phyloP scores from a whole-genome alignment of 176 grass and related monocot species.

The Pontederia crassipes region DNA sequence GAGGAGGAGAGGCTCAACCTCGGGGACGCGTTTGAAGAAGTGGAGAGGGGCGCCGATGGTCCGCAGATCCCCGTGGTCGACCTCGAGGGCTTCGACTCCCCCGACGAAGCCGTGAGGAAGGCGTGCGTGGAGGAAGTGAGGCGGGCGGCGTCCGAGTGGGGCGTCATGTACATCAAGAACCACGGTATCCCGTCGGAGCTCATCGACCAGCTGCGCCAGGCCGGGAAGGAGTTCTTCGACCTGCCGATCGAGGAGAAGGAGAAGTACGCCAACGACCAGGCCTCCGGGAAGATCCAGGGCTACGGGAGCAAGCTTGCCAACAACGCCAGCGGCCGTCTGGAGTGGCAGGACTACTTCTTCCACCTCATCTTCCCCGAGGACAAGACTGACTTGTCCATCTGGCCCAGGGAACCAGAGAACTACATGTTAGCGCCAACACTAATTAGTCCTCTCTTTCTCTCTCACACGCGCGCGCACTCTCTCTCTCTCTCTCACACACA shows the following conservation, averaged over 20 bases:
- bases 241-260: conserved; percentile 58
- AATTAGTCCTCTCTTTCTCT: not conserved
- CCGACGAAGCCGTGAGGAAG: not conserved
- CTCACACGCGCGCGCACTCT: no score
- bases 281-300: conserved; percentile 40
- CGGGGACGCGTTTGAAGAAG: conserved; percentile 62
- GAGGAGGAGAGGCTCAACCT: conserved; percentile 48
- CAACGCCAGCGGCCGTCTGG: conserved; percentile 41
- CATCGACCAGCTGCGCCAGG: conserved; percentile 33
- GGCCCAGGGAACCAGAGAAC: conserved; percentile 40
- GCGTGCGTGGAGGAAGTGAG: conserved; percentile 42
- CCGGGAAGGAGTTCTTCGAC: conserved; percentile 53
- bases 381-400: conserved; percentile 33
- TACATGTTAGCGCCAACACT: conserved; percentile 30
- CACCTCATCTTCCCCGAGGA: conserved; percentile 58
- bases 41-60: conserved; percentile 5
- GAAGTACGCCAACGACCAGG: conserved; percentile 68
- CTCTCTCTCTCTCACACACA: no score
- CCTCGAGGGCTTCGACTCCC: conserved; percentile 29
- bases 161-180: conserved; percentile 74
- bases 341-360: conserved; percentile 98
- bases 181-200: conserved; percentile 51
- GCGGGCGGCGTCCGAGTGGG: conserved; percentile 58
- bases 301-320: conserved; percentile 70
- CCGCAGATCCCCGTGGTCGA: conserved; percentile 65